These are phyloP conservation scores for Colletotrichum sojae DNA, from an alignment of 2,329 filamentous ascomycete species.

Conservation along the genomic window DNA sequence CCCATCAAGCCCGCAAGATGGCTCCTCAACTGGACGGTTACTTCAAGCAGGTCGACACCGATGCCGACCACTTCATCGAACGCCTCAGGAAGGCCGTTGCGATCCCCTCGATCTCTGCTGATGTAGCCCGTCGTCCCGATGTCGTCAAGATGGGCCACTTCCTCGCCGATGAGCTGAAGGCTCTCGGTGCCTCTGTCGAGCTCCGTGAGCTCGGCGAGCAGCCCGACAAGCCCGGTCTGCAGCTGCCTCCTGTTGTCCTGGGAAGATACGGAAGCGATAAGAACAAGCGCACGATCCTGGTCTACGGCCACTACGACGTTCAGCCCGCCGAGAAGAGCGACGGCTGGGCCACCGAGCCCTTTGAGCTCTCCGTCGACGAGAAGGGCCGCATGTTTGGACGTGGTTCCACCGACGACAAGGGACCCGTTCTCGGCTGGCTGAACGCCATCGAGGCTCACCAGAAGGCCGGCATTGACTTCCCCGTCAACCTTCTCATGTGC, in stretches of 20 bases:
- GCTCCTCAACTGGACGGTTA: slow-evolving; percentile 91
- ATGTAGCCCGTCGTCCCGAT: slow-evolving; percentile 89
- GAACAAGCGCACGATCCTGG: slow-evolving; percentile 93
- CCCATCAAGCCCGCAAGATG: slow-evolving; percentile 80
- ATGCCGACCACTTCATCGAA: slow-evolving; percentile 87
- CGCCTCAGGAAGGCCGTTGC: slow-evolving; percentile 92
- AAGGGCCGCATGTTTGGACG: slow-evolving; percentile 97
- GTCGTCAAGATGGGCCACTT: slow-evolving; percentile 97
- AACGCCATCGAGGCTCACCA: slow-evolving; percentile 99
- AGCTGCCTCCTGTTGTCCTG: slow-evolving; percentile 92
- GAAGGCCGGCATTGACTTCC: slow-evolving; percentile 93
- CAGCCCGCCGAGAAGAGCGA: slow-evolving; percentile 95
- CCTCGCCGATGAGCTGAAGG: slow-evolving; percentile 85
- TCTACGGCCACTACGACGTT: slow-evolving; percentile 99
- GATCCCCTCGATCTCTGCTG: slow-evolving; percentile 95
- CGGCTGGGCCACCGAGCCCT: slow-evolving; percentile 96
- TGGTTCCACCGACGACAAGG: slow-evolving; percentile 97
- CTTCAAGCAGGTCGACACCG: slow-evolving; percentile 91
- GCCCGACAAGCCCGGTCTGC: slow-evolving; percentile 89
- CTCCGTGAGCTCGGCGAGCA: slow-evolving; percentile 91
- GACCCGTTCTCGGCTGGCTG: slow-evolving; percentile 95
- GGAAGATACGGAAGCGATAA: slow-evolving; percentile 93
- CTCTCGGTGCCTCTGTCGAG: slow-evolving; percentile 89
- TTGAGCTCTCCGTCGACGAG: slow-evolving; percentile 87
- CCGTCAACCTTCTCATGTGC: slow-evolving; percentile 98